Evolutionary conservation across 1,284 basidiomycete genomes (phyloP).

Genomic region (Bjerkandera adusta): DNA sequence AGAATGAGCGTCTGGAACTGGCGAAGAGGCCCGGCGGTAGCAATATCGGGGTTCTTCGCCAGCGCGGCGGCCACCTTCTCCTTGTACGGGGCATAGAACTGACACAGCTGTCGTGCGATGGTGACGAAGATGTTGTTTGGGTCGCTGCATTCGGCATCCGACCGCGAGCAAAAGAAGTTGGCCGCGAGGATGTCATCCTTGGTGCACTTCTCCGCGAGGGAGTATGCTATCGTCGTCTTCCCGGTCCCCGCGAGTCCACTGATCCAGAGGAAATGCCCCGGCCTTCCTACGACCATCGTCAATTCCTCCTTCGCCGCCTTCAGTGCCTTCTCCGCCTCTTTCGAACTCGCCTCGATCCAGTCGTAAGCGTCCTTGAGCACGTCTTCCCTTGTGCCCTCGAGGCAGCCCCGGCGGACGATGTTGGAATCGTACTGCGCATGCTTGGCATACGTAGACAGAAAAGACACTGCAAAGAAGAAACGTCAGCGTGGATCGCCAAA

Average conservation of each 20-base stretch:
- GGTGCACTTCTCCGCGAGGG: not conserved
- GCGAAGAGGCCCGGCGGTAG: not conserved
- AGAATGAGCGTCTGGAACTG: constrained; percentile 10
- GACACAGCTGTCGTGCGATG: constrained; percentile 24
- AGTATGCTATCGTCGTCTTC: constrained; percentile 19
- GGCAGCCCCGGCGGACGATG: too few relatives aligned
- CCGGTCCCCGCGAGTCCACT: constrained; percentile 18
- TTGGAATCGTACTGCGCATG: too few relatives aligned
- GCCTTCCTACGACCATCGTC: too few relatives aligned
- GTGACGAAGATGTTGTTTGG: constrained; percentile 23
- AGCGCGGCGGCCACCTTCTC: constrained; percentile 15
- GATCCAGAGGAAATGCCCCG: constrained; percentile 20
- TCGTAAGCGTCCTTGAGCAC: too few relatives aligned
- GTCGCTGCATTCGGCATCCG: constrained; percentile 13
- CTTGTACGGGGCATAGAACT: constrained; percentile 11
- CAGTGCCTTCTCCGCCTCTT: too few relatives aligned
- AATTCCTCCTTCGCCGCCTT: too few relatives aligned
- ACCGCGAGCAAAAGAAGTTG: constrained; percentile 26
- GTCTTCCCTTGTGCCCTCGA: too few relatives aligned
- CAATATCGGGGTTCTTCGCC: not conserved
- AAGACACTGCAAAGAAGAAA: too few relatives aligned
- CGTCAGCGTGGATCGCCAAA: too few relatives aligned
- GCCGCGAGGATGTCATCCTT: constrained; percentile 21
- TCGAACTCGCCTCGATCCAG: too few relatives aligned
- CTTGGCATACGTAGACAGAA: too few relatives aligned